These are phyloP conservation scores for Apiospora marii DNA, from an alignment of 2,329 filamentous ascomycete species.

Conservation along the genomic window DNA sequence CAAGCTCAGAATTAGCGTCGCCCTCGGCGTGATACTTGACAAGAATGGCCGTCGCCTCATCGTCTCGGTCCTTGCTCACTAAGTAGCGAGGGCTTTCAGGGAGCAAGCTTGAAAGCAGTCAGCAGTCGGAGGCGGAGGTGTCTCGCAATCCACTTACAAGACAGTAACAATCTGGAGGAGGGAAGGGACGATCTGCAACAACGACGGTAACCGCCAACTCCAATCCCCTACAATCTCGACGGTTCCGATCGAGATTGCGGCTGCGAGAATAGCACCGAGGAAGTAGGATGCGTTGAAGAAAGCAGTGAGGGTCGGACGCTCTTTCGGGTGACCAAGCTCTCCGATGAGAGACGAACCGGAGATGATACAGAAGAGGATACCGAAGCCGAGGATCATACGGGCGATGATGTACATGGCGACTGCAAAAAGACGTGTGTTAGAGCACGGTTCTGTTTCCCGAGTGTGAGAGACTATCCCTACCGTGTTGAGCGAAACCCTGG, in stretches of 20 bases:
- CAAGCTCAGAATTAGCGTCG: constrained; percentile 53
- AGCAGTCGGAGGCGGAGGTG: not conserved
- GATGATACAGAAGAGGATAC: constrained; percentile 67
- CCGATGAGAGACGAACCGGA: constrained; percentile 66
- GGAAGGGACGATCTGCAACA: constrained; percentile 55
- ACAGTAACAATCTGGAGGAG: constrained; percentile 50
- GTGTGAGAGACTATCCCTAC: constrained; percentile 41
- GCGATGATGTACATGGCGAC: constrained; percentile 65
- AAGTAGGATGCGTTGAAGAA: constrained; percentile 68
- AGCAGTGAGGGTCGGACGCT: constrained; percentile 65
- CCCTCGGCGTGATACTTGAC: constrained; percentile 54
- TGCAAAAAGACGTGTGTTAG: constrained; percentile 25
- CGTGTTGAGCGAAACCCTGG: constrained; percentile 58
- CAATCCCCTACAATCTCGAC: constrained; percentile 47
- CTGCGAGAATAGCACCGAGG: constrained; percentile 58
- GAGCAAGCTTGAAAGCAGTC: constrained; percentile 34
- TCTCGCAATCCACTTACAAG: constrained; percentile 39
- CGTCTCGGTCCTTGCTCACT: constrained; percentile 42
- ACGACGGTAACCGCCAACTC: constrained; percentile 55
- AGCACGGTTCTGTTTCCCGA: not conserved
- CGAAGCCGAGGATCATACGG: constrained; percentile 66
- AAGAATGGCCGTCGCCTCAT: constrained; percentile 42
- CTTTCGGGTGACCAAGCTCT: constrained; percentile 67
- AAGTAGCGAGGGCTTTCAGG: constrained; percentile 43
- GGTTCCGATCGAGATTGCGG: constrained; percentile 60